Conservation (phyloP, 352 stramenopile genomes). For the Pythium guiyangense region DNA sequence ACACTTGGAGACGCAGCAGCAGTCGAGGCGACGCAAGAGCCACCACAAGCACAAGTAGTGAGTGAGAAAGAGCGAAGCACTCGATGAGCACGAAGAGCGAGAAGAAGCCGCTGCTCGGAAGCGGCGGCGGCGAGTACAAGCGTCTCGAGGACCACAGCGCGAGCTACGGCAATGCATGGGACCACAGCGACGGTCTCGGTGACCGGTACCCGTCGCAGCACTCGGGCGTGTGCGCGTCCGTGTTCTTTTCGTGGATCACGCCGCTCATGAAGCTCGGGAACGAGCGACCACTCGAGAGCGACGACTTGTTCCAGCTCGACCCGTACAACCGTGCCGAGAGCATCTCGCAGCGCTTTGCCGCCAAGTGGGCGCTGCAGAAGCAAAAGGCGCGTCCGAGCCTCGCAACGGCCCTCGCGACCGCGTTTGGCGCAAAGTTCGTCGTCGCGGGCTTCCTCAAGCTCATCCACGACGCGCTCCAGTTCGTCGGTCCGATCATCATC, state of each 20-base stretch:
- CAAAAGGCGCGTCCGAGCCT: conserved; percentile 37
- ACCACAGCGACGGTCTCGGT: conserved; percentile 21
- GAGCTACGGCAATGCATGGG: background rate
- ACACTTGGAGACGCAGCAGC: too few relatives aligned
- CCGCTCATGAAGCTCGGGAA: conserved; percentile 84
- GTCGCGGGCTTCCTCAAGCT: conserved; percentile 69
- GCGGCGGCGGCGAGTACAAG: background rate
- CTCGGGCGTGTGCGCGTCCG: conserved; percentile 35
- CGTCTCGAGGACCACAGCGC: background rate
- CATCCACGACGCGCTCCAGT: conserved; percentile 80
- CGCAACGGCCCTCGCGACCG: conserved; percentile 33
- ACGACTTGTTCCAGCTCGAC: conserved; percentile 85
- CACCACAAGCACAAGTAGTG: too few relatives aligned
- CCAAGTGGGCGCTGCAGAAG: conserved; percentile 38
- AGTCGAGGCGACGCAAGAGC: too few relatives aligned
- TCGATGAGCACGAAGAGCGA: conserved; percentile 6
- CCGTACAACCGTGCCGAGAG: conserved; percentile 53
- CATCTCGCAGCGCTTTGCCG: conserved; percentile 41
- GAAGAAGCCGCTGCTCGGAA: conserved; percentile 26
- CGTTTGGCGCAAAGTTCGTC: conserved; percentile 56
- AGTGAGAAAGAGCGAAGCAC: too few relatives aligned
- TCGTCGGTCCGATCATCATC: conserved; percentile 79
- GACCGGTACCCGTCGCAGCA: conserved; percentile 65
- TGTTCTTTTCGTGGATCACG: conserved; percentile 88
- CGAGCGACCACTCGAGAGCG: conserved; percentile 64